Percentiles rank a stretch among this genome's conserved stretches.
Evolutionary conservation across 2,329 filamentous ascomycete species (phyloP).

Genomic region (Cercospora zeina): DNA sequence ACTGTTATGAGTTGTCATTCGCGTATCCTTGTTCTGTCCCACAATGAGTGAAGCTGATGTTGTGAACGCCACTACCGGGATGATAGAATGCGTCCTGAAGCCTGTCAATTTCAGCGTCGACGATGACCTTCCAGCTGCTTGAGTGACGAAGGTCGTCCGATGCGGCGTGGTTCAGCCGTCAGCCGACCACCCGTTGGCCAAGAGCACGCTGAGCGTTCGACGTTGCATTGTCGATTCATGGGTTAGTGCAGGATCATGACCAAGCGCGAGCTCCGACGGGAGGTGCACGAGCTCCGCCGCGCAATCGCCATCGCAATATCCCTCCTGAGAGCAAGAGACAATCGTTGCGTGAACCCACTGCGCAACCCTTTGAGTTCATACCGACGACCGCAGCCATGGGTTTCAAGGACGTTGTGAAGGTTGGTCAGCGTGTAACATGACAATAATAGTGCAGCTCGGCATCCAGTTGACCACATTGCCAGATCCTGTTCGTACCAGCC

Average conservation of each 20-base stretch:
- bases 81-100: too few relatives aligned
- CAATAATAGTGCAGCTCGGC: not conserved
- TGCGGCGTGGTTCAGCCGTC: not conserved
- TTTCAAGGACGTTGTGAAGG: constrained; percentile 34
- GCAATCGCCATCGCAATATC: not conserved
- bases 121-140: not conserved
- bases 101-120: not conserved
- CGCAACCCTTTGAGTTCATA: not conserved
- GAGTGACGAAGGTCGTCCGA: not conserved
- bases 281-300: constrained; percentile 5
- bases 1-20: not conserved
- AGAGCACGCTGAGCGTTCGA: not conserved
- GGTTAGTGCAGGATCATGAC: not conserved
- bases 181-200: not conserved
- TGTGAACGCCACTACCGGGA: too few relatives aligned
- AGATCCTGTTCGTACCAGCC: constrained; percentile 51
- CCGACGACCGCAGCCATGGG: constrained; percentile 21
- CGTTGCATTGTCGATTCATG: not conserved
- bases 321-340: not conserved
- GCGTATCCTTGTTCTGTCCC: not conserved
- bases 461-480: constrained; percentile 12
- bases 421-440: constrained; percentile 12
- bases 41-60: not conserved
- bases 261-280: not conserved
- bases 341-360: not conserved